Evolutionary conservation across 2,329 filamentous ascomycete species (phyloP), one percentile per base, ranked within the genome.

Genomic region (Cordyceps cateniannulata): DNA sequence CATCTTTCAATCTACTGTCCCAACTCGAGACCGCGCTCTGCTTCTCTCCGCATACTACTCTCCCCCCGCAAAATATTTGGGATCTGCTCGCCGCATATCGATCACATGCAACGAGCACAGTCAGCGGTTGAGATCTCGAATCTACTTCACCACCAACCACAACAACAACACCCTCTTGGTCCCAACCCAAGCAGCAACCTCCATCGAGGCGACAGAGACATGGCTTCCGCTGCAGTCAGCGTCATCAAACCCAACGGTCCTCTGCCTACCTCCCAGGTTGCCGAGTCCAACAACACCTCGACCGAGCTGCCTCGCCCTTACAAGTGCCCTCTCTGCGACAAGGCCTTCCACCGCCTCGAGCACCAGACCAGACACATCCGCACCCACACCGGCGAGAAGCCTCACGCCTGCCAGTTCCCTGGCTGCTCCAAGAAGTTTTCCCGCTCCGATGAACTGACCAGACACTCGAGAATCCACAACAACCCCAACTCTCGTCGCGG

Each of bases 341-440:
- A 97, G 83, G 93, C 95, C 63, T 99, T 99, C 79, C 95, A 98
- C 81, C 91, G 95, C 65, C 83, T 99, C 47, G 93, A 98, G 80
- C 93, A 98, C 75, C 93, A 97, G 81, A 87, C 84, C 24, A 78
- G 83, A 69, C 93, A 99, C 76, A 98, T 98, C 72, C 87, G 93
- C 69, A 98, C 95, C 7, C 93, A 99, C 76, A 99, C 93, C 0
- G 95, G 93, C 69, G 93, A 99, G 81, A 99, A 98, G 82, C 93
- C 93, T 52, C 95, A 98, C 71, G 93, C 90, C 64, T 99, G 93
- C 84, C 88, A 91, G 73, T 97, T 93, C 71, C 92, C 91, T 4
- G 92, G 93, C 69, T 98, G 93, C 85, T 93, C 90, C 68, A 98
- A 98, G 79, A 91, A 93, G 70, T 98, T 99, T 80, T 96, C 91